These are phyloP conservation scores for Microthlaspi erraticum DNA, from an alignment of 345 rosid genomes.

Conservation along the genomic window DNA sequence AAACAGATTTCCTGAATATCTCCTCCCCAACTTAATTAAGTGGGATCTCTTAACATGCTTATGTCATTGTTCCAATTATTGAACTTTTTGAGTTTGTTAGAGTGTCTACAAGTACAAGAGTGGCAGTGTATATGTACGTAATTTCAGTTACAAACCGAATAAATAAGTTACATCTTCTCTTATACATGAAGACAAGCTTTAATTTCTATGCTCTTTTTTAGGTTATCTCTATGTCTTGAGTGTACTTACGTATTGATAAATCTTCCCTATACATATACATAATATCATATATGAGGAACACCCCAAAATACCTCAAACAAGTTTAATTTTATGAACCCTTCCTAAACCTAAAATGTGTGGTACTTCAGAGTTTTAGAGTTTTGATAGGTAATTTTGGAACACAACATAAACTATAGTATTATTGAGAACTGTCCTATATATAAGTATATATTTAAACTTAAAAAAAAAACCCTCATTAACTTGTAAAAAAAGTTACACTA, in stretches of 20 bases:
- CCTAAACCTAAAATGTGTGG: background rate
- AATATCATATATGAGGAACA: too few relatives aligned
- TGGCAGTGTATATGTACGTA: background rate
- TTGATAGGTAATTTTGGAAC: background rate
- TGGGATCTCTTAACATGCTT: slow-evolving; percentile 29
- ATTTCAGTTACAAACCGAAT: background rate
- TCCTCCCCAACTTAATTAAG: slow-evolving; percentile 3
- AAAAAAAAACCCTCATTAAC: background rate
- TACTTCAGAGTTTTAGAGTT: background rate
- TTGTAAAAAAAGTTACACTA: background rate
- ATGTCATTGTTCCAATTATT: background rate
- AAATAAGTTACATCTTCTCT: background rate
- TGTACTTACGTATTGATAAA: too few relatives aligned
- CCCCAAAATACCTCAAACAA: too few relatives aligned
- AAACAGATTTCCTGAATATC: slow-evolving; percentile 17
- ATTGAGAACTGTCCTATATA: too few relatives aligned
- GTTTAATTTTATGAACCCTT: too few relatives aligned
- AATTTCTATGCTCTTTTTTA: background rate
- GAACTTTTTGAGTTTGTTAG: slow-evolving; percentile 6
- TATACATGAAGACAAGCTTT: background rate
- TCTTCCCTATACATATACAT: too few relatives aligned
- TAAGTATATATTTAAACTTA: too few relatives aligned
- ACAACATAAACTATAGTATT: background rate
- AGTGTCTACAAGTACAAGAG: background rate
- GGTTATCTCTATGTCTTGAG: background rate